Evolutionary conservation across 1,284 basidiomycete species (phyloP), one percentile per base, ranked within the genome.

Genomic region (Leccinum subatratum): DNA sequence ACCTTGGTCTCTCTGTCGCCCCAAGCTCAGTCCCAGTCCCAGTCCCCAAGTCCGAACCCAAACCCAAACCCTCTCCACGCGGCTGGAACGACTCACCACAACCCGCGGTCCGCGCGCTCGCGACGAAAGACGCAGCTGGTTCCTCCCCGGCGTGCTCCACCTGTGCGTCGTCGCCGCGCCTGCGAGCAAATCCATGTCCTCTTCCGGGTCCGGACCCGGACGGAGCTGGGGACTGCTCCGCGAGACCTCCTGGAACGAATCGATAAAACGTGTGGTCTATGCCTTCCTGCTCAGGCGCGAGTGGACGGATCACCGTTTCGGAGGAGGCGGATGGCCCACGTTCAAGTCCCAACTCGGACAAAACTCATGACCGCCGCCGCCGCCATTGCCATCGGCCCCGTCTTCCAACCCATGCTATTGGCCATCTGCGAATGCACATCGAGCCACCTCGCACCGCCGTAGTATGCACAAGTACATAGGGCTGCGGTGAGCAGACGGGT

Each of bases 391-490:
- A 67, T 77, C 28, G 75, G 73, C 30, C 62, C 68, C 0, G 64
- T 77, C 3, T 77, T 73, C 54, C 72, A 63, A 63, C 69, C 72
- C 32, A 75, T 75, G 68, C 20, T 77, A 37, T 34, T 77, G n/a
- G 74, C 75, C 39, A 66, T 70, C 8, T 75, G 74, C 58, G 75
- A 77, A 64, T 70, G 69, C 12, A 66, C 72, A 22, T 39, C 77
- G 61, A 34, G 67, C 37, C 51, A 65, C n/a, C 69, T 74, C 37
- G 42, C 56, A 6, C 42, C 66, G 9, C 51, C 61, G 3, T 65
- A 37, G 7, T 4, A 45, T 28, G 28, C 28, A 28, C 28, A 6
- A 28, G 28, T 28, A 28, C n/a, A 45, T n/a, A 45, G 18, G 12
- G 16, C 6, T 42, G 16, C 39, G 39, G 16, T 12, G n/a, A n/a